Evolutionary conservation across 1,139 yeast genomes (phyloP), one percentile per base, ranked within the genome.

Genomic region (Suhomyces maxii): DNA sequence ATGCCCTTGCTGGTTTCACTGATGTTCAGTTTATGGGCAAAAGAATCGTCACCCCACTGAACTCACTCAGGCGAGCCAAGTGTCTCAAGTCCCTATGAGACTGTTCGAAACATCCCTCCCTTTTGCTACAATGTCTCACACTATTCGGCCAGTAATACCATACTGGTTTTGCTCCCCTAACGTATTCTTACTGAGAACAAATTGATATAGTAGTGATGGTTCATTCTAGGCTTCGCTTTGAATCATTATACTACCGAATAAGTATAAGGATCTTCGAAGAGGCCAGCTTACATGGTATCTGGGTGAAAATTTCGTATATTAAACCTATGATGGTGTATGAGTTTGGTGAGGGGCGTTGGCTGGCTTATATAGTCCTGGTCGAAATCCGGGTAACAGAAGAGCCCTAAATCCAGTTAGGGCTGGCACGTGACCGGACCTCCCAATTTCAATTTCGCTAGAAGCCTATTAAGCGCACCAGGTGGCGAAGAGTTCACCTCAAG

Each of bases 261-360:
- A 68, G 77, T 71, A 64, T 69, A 73, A 63, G 76, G 78, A 81
- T 81, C 86, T 82, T 82, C 86, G 86, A 82, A 80, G 84, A 79
- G 75, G 85, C 79, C 84, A 56, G 18, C 34, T 12, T 42, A 42
- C 43, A 42, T 26, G 6, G 37, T 18, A 31, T 32, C 32, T 36
- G 11, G 37, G 11, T 26, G 36, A 33, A 28, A 12, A 34, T 8
- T 37, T 34, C 42, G 45, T 41, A 14, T 45, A 45, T 45, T 41
- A 32, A 23, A 40, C 37, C 37, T 45, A 39, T 41, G 45, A 18
- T 42, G 40, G 18, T 33, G 33, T 9, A 11, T 11, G 36, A 11
- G 11, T 34, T 12, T 12, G 9, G 32, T 10, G 10, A 26, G 36
- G 35, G 13, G 8, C 28, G 25, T n/a, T 12, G 23, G 6, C 23